Evolutionary conservation across 768 basidiomycete species (phyloP).

Genomic region (Tricholoma sp.): DNA sequence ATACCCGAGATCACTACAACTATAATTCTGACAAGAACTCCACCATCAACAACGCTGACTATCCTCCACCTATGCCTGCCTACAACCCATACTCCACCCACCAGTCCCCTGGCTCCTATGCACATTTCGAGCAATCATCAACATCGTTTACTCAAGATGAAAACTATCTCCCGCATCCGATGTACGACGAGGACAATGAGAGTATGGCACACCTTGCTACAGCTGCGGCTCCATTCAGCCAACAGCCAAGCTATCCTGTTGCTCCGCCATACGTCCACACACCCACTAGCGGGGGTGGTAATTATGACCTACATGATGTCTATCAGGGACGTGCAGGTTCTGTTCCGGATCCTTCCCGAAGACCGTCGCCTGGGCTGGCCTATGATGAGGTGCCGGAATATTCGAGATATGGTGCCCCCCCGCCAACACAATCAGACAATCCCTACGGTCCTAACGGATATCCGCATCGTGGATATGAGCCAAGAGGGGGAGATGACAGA

Average conservation of each 20-base stretch:
- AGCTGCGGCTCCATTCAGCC: slow-evolving; percentile 55
- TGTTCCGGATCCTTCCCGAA: slow-evolving; percentile 19
- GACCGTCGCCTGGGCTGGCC: slow-evolving; percentile 20
- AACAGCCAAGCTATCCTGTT: slow-evolving; percentile 25
- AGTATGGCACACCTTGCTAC: slow-evolving; percentile 56
- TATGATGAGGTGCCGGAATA: slow-evolving; percentile 23
- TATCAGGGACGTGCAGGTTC: slow-evolving; percentile 48
- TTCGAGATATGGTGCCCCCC: slow-evolving; percentile 5
- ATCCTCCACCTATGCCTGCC: slow-evolving; percentile 72
- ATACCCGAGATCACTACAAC: slow-evolving; percentile 52
- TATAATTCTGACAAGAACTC: slow-evolving; percentile 49
- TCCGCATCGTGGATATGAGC: too few species aligned
- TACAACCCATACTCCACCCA: slow-evolving; percentile 64
- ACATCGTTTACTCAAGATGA: slow-evolving; percentile 50
- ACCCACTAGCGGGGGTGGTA: slow-evolving; percentile 19
- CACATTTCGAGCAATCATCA: slow-evolving; percentile 56
- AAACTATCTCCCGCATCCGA: slow-evolving; percentile 32
- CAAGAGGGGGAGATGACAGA: too few species aligned
- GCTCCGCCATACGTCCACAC: slow-evolving; percentile 12
- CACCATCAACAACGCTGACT: slow-evolving; percentile 29
- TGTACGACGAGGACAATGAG: slow-evolving; percentile 67
- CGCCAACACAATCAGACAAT: slow-evolving; percentile 7
- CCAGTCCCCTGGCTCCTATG: slow-evolving; percentile 44
- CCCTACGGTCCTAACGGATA: slow-evolving; percentile 17
- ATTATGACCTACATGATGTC: slow-evolving; percentile 47